phyloP scores from a whole-genome alignment of 306 rosid species.

The Begonia masoniana region DNA sequence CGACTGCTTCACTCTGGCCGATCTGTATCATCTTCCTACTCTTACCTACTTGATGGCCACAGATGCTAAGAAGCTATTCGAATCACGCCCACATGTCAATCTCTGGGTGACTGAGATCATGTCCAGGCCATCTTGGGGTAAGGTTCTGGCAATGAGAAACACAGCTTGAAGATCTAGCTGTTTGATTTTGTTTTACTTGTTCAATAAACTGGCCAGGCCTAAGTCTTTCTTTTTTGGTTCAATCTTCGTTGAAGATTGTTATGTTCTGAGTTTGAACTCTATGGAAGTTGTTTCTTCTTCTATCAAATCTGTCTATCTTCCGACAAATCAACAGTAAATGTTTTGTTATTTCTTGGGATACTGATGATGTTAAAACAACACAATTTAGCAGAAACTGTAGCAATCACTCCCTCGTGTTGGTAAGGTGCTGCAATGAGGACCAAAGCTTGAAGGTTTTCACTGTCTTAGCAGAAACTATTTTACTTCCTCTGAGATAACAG shows the following conservation, averaged over 20 bases:
- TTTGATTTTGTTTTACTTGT: background rate
- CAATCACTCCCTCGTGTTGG: too few species aligned
- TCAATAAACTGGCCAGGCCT: background rate
- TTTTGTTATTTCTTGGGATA: too few species aligned
- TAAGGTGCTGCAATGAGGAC: too few species aligned
- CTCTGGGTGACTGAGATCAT: constrained; percentile 58
- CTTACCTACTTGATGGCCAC: constrained; percentile 27
- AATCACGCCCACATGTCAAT: constrained; percentile 30
- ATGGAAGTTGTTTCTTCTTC: too few species aligned
- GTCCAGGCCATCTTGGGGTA: constrained; percentile 59
- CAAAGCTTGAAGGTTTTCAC: too few species aligned
- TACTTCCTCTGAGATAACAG: too few species aligned
- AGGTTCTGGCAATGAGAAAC: constrained; percentile 32
- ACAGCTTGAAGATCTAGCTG: background rate
- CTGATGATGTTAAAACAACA: too few species aligned
- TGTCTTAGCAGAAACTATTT: too few species aligned
- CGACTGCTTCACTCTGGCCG: constrained; percentile 49
- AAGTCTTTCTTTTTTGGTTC: background rate
- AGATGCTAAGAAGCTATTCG: constrained; percentile 22
- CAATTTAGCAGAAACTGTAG: too few species aligned
- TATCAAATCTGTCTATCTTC: too few species aligned
- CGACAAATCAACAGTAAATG: too few species aligned
- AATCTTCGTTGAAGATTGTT: background rate
- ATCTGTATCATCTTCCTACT: constrained; percentile 54
- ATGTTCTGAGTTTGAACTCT: background rate